Evolutionary conservation across 1,284 basidiomycete species (phyloP).

Genomic region (Stereum hirsutum): DNA sequence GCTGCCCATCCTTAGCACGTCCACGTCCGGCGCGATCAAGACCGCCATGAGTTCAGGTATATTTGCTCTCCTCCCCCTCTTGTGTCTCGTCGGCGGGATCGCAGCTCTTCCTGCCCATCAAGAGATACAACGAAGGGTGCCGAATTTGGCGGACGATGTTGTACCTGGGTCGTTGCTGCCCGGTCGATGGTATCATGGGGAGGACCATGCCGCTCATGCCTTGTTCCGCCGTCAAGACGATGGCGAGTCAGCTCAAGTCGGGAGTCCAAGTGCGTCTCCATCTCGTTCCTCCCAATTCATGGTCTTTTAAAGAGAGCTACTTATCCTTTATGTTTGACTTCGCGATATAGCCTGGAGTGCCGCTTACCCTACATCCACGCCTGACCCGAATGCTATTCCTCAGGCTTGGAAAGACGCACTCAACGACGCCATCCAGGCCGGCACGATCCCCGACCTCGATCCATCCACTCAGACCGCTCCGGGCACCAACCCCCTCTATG

Average conservation of each 20-base stretch:
- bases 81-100: slow-evolving; percentile 4
- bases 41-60: slow-evolving; percentile 3
- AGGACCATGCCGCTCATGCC: slow-evolving; percentile 42
- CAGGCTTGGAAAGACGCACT: slow-evolving; percentile 61
- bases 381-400: slow-evolving; percentile 40
- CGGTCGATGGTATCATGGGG: slow-evolving; percentile 45
- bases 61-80: slow-evolving; percentile 4
- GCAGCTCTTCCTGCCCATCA: slow-evolving; percentile 8
- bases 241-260: slow-evolving; percentile 4
- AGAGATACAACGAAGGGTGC: neutral
- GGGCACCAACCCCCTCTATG: slow-evolving; percentile 39
- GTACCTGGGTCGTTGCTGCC: slow-evolving; percentile 23
- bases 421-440: slow-evolving; percentile 49
- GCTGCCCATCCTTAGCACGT: no score
- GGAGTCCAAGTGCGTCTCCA: neutral
- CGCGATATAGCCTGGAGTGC: slow-evolving; percentile 49
- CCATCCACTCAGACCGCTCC: slow-evolving; percentile 27
- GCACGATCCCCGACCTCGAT: slow-evolving; percentile 67
- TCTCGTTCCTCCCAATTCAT: neutral
- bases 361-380: slow-evolving; percentile 35
- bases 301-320: no score
- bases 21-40: neutral
- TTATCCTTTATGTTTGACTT: neutral
- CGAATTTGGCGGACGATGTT: slow-evolving; percentile 11
- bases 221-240: slow-evolving; percentile 47